phyloP scores from a whole-genome alignment of 2,329 filamentous ascomycete genomes.

The Sporothrix pallida region DNA sequence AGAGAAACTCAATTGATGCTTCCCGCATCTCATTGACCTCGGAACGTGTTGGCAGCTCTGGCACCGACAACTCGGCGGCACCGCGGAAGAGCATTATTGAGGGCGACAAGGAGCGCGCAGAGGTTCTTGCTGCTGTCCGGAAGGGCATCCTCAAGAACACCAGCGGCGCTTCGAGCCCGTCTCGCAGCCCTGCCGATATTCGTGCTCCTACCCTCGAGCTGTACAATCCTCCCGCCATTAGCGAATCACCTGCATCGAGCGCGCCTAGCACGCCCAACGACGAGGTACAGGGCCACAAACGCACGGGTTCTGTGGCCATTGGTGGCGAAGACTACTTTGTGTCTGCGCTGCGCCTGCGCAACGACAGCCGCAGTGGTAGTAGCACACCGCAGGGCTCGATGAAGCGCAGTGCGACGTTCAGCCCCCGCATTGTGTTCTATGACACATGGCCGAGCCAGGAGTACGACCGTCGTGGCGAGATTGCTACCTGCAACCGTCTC shows the following conservation, averaged over 20 bases:
- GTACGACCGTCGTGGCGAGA: constrained; percentile 93
- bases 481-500: constrained; percentile 96
- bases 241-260: constrained; percentile 82
- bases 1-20: constrained; percentile 79
- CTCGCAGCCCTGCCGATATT: constrained; percentile 65
- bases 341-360: constrained; percentile 72
- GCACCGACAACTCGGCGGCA: constrained; percentile 64
- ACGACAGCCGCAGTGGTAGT: constrained; percentile 80
- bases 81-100: constrained; percentile 88
- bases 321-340: constrained; percentile 91
- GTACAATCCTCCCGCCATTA: constrained; percentile 66
- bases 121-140: constrained; percentile 88
- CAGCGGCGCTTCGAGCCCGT: constrained; percentile 70
- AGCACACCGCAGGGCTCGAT: constrained; percentile 72
- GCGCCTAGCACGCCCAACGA: constrained; percentile 87
- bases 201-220: constrained; percentile 61
- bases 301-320: constrained; percentile 73
- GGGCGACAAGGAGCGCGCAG: constrained; percentile 85
- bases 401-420: constrained; percentile 76
- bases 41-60: constrained; percentile 62
- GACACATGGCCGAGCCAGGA: constrained; percentile 96
- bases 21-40: constrained; percentile 53
- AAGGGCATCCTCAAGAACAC: constrained; percentile 93
- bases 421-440: constrained; percentile 89
- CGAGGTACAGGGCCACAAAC: constrained; percentile 70